Conservation (phyloP, 169 alveolate genomes). For the Babesia sp. region DNA sequence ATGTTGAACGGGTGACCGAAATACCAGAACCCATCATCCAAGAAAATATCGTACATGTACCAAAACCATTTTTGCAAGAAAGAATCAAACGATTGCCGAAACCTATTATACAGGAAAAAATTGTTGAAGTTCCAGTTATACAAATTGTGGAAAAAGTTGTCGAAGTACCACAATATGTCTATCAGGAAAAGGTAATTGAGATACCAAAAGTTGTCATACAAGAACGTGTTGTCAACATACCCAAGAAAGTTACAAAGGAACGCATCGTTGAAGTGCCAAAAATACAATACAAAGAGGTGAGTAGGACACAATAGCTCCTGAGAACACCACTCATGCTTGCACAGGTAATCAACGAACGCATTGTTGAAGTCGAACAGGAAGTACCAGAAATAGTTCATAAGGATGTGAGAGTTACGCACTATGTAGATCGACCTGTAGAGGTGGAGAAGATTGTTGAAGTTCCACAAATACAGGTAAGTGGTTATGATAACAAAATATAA, state of each 20-base stretch:
- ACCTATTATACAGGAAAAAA: constrained; percentile 84
- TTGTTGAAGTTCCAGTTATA: constrained; percentile 86
- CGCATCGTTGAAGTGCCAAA: constrained; percentile 87
- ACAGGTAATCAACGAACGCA: constrained; percentile 63
- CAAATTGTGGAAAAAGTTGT: constrained; percentile 81
- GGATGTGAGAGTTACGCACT: constrained; percentile 74
- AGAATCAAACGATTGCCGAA: constrained; percentile 84
- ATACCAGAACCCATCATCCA: constrained; percentile 86
- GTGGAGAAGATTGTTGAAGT: constrained; percentile 89
- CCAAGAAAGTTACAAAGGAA: constrained; percentile 85
- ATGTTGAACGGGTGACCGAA: constrained; percentile 86
- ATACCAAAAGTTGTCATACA: constrained; percentile 87
- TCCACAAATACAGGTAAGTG: constrained; percentile 83
- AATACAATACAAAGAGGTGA: constrained; percentile 81
- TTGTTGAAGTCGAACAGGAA: constrained; percentile 65
- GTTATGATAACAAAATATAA: not conserved
- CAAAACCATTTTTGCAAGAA: constrained; percentile 86
- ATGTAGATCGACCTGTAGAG: constrained; percentile 77
- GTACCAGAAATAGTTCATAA: constrained; percentile 76
- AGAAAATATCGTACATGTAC: constrained; percentile 83
- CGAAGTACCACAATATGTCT: constrained; percentile 89
- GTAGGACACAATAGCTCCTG: not conserved
- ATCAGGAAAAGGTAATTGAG: constrained; percentile 88
- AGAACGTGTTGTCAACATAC: constrained; percentile 87
- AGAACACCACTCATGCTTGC: not conserved